These are phyloP conservation scores for Candida nanaspora DNA, from an alignment of 805 yeast genomes.

Conservation along the genomic window DNA sequence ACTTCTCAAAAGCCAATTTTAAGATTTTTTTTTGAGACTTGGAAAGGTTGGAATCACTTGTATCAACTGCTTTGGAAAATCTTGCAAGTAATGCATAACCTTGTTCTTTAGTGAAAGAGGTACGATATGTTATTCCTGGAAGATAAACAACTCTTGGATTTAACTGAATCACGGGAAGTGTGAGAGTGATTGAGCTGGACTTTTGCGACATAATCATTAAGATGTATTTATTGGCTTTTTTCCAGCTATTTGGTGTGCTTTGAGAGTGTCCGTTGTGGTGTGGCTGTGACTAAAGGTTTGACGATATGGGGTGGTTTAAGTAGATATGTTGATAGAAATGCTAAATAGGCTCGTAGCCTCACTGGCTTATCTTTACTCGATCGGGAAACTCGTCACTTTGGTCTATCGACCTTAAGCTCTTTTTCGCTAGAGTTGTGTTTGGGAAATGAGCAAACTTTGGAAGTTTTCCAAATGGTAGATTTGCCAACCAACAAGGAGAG, in stretches of 20 bases:
- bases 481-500: too few relatives aligned
- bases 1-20: neutral
- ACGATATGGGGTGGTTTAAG: too few relatives aligned
- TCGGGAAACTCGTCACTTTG: neutral
- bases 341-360: too few relatives aligned
- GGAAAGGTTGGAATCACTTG: neutral
- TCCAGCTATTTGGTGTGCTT: neutral
- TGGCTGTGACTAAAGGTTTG: neutral
- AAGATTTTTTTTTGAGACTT: constrained; percentile 8
- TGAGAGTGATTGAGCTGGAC: constrained; percentile 1
- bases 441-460: neutral
- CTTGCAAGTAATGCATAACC: constrained; percentile 38
- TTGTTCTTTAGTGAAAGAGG: constrained; percentile 39
- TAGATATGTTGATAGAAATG: too few relatives aligned
- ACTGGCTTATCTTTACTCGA: neutral
- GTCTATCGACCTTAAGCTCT: too few relatives aligned
- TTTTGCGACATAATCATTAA: neutral
- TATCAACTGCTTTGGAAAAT: constrained; percentile 3
- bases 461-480: too few relatives aligned
- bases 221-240: neutral
- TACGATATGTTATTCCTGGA: constrained; percentile 58
- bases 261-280: neutral
- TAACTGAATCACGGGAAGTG: constrained; percentile 16
- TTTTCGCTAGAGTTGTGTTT: too few relatives aligned
- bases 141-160: constrained; percentile 33